These are phyloP conservation scores for Oryza glumipatula DNA, from an alignment of 176 grass and related monocot genomes.

Conservation along the genomic window DNA sequence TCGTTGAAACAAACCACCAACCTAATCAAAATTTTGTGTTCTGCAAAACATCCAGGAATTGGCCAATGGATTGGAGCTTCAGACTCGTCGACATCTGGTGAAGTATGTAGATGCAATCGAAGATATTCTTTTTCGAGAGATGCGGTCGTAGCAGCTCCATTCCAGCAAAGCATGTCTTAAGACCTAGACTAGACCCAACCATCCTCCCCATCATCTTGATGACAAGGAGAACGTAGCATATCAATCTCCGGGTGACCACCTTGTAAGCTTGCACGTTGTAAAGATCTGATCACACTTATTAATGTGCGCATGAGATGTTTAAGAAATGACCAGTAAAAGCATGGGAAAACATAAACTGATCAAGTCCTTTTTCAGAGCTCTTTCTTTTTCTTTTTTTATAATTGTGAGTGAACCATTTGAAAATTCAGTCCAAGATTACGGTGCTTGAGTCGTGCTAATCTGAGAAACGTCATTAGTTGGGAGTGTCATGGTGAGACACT, in stretches of 20 bases:
- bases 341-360: neutral
- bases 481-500: neutral
- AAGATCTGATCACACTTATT: neutral
- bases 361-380: neutral
- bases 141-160: constrained; percentile 54
- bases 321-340: neutral
- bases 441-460: neutral
- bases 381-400: neutral
- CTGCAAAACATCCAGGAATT: constrained; percentile 47
- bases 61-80: constrained; percentile 67
- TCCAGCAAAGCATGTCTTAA: constrained; percentile 22
- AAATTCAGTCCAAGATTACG: neutral
- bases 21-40: neutral
- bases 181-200: neutral
- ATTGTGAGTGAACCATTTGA: neutral
- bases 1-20: neutral
- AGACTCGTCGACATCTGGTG: constrained; percentile 64
- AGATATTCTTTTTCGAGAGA: constrained; percentile 69
- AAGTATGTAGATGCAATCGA: constrained; percentile 75
- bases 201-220: neutral
- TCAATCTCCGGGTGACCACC: neutral
- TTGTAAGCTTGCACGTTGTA: neutral
- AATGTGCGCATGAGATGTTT: neutral
- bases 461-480: neutral
- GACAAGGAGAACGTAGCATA: neutral